A percentile compares a stretch with the other conserved stretches of the same genome.
Evolutionary conservation across 495 filamentous ascomycete genomes (phyloP).

Genomic region (Penicillium ucsense): DNA sequence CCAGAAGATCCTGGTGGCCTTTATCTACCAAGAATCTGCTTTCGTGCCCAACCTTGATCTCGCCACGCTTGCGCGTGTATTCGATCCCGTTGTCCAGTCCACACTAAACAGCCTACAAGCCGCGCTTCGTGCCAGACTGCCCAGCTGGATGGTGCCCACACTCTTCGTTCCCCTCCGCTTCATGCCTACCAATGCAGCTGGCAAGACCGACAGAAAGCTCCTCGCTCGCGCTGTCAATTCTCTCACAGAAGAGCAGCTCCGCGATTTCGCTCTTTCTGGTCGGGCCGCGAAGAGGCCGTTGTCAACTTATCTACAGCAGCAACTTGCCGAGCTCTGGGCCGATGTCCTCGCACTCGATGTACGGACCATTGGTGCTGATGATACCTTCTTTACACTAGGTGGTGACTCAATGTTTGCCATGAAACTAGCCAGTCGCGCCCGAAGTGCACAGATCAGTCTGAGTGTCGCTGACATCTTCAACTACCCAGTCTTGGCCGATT

Average conservation of each 20-base stretch:
- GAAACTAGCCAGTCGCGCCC: conserved; percentile 6
- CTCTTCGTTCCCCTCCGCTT: neutral
- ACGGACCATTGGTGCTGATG: conserved; percentile 8
- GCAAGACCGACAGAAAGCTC: neutral
- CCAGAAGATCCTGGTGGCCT: neutral
- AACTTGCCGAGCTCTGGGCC: conserved; percentile 24
- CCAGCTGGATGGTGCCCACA: neutral
- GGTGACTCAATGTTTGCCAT: conserved; percentile 19
- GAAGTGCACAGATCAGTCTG: conserved; percentile 3
- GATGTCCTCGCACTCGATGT: conserved; percentile 14
- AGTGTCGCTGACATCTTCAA: conserved; percentile 25
- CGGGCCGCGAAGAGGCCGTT: neutral
- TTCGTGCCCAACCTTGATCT: neutral
- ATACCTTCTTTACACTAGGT: conserved; percentile 18
- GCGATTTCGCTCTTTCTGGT: neutral
- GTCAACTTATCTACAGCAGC: conserved; percentile 8
- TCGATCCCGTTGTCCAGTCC: neutral
- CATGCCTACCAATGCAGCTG: neutral
- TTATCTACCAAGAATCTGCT: neutral
- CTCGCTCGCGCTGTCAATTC: neutral
- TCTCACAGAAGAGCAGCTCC: conserved; percentile 12
- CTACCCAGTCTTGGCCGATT: conserved; percentile 11
- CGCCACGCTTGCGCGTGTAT: neutral
- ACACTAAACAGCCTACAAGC: neutral
- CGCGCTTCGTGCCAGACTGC: neutral